These are phyloP conservation scores for Zoysia japonica DNA, from an alignment of 176 grass and related monocot species.

Conservation along the genomic window DNA sequence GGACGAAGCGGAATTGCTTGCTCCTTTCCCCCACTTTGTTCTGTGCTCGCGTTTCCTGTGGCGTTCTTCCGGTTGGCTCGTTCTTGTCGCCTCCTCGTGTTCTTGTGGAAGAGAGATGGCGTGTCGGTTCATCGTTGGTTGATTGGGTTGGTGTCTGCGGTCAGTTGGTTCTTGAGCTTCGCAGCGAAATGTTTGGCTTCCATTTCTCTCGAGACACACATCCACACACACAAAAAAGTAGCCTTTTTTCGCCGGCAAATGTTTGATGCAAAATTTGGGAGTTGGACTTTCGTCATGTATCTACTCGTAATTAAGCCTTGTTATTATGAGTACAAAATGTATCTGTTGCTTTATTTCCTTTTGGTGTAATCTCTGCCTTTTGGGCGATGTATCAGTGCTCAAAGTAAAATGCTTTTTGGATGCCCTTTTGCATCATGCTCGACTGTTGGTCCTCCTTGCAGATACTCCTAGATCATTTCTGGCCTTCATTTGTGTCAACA, in stretches of 20 bases:
- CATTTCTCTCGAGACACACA: not conserved
- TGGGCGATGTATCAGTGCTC: not conserved
- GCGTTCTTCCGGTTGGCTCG: conserved; percentile 5
- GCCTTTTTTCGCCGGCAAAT: not conserved
- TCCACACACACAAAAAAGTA: not conserved
- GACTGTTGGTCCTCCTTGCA: not conserved
- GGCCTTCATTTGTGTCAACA: conserved; percentile 21
- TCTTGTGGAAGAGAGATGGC: not conserved
- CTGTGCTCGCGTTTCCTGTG: not conserved
- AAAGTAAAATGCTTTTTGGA: not conserved
- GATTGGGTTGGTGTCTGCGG: not conserved
- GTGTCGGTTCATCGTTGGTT: conserved; percentile 21
- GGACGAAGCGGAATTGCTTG: conserved; percentile 13
- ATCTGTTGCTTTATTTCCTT: not conserved
- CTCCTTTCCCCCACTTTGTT: conserved; percentile 4
- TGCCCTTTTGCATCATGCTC: conserved; percentile 11
- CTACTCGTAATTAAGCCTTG: not conserved
- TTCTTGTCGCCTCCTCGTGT: conserved; percentile 35
- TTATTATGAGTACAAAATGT: not conserved
- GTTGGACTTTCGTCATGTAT: not conserved
- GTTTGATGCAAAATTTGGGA: not conserved
- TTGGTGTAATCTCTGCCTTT: not conserved
- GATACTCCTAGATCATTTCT: not conserved
- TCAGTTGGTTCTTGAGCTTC: conserved; percentile 26
- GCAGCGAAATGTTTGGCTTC: conserved; percentile 6